Percentiles rank a stretch among this genome's conserved stretches.
These are phyloP conservation scores for Ogataea henricii DNA, from an alignment of 805 yeast genomes.

Conservation along the genomic window DNA sequence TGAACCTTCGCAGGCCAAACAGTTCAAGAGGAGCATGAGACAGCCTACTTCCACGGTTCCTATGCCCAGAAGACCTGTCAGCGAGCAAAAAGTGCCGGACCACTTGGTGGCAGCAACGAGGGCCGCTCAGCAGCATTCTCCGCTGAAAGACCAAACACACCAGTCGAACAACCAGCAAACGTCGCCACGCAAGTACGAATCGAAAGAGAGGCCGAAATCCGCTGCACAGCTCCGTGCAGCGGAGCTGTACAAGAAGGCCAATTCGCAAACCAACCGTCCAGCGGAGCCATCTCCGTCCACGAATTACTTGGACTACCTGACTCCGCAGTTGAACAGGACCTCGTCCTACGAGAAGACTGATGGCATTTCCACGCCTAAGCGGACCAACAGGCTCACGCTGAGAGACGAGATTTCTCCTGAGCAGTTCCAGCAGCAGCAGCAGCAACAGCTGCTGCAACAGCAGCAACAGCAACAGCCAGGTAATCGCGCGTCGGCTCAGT, in stretches of 20 bases:
- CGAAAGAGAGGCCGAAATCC: slow-evolving; percentile 19
- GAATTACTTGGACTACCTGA: slow-evolving; percentile 37
- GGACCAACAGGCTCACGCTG: slow-evolving; percentile 34
- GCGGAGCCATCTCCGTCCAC: slow-evolving; percentile 19
- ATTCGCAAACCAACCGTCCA: slow-evolving; percentile 30
- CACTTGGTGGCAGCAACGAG: slow-evolving; percentile 36
- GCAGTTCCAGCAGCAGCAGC: slow-evolving; percentile 10
- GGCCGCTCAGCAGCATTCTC: slow-evolving; percentile 30
- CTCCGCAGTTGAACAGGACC: slow-evolving; percentile 30
- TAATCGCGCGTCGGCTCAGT: slow-evolving; percentile 2
- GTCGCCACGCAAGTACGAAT: slow-evolving; percentile 4
- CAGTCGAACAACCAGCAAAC: slow-evolving; percentile 9
- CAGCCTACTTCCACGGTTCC: slow-evolving; percentile 17
- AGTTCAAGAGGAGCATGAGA: slow-evolving; percentile 31
- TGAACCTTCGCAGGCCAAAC: slow-evolving; percentile 24
- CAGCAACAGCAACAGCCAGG: slow-evolving; percentile 10
- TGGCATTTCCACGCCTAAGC: slow-evolving; percentile 22
- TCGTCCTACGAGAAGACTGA: slow-evolving; percentile 60
- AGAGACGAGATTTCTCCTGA: slow-evolving; percentile 23
- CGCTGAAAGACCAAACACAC: slow-evolving; percentile 9
- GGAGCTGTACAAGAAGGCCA: slow-evolving; percentile 54
- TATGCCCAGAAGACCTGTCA: slow-evolving; percentile 29
- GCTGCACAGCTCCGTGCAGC: slow-evolving; percentile 46
- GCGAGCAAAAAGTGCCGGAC: slow-evolving; percentile 27
- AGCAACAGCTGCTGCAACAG: slow-evolving; percentile 21